phyloP scores from a whole-genome alignment of 768 basidiomycete genomes.

The Boletellus ananiceps region DNA sequence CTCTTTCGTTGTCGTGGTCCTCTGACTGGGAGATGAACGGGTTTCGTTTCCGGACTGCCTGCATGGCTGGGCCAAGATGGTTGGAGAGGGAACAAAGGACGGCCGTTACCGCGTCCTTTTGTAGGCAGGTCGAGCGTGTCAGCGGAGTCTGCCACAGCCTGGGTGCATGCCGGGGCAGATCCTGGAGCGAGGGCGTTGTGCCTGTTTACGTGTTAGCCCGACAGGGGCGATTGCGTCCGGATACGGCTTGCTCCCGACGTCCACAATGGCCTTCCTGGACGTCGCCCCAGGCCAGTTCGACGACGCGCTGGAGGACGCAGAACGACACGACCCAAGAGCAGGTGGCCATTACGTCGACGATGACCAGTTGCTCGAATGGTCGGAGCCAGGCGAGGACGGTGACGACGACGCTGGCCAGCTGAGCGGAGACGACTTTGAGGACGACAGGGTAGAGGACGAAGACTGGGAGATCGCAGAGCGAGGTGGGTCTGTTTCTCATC shows the following conservation, averaged over 20 bases:
- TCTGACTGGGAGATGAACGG: conserved; percentile 40
- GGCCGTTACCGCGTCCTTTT: conserved; percentile 7
- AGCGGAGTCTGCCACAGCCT: too few species aligned
- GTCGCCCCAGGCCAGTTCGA: conserved; percentile 57
- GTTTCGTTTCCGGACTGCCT: conserved; percentile 40
- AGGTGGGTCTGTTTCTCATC: conserved; percentile 42
- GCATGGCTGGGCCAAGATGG: conserved; percentile 16
- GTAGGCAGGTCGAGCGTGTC: not conserved
- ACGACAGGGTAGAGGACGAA: conserved; percentile 73
- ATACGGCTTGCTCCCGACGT: conserved; percentile 4
- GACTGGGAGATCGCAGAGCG: conserved; percentile 85
- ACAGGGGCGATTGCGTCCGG: conserved; percentile 13
- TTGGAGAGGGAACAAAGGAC: not conserved
- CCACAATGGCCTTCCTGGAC: conserved; percentile 18
- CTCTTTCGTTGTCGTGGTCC: conserved; percentile 25
- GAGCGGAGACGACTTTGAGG: conserved; percentile 49
- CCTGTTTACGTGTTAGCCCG: conserved; percentile 14
- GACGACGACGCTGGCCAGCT: conserved; percentile 21
- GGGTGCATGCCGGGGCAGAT: not conserved
- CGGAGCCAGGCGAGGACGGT: conserved; percentile 22
- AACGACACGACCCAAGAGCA: conserved; percentile 17
- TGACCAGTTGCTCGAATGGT: conserved; percentile 28
- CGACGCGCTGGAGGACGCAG: conserved; percentile 44
- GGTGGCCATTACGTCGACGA: conserved; percentile 44
- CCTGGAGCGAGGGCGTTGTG: conserved; percentile 15